Conservation (phyloP, 2,329 filamentous ascomycete genomes). For the Pseudocercospora macadamiae region DNA sequence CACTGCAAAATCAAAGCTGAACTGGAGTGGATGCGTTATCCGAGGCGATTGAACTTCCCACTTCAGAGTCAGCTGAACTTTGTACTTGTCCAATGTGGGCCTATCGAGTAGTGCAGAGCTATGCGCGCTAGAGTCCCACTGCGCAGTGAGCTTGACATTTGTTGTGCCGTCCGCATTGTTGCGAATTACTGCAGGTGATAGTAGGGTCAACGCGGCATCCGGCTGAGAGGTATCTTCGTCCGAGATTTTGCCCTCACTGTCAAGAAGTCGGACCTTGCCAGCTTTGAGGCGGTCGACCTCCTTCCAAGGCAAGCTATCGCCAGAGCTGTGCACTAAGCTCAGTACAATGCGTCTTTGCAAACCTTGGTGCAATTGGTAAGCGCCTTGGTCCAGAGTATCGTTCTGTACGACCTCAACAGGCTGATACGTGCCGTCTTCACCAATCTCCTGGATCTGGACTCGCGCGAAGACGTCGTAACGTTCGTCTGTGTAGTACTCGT, state of each 20-base stretch:
- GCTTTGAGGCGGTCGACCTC: slow-evolving; percentile 77
- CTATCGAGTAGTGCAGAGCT: slow-evolving; percentile 91
- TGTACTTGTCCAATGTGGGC: slow-evolving; percentile 88
- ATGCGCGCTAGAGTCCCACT: slow-evolving; percentile 96
- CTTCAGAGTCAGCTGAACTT: slow-evolving; percentile 80
- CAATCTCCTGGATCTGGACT: slow-evolving; percentile 86
- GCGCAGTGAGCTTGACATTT: slow-evolving; percentile 81
- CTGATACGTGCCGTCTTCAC: slow-evolving; percentile 86
- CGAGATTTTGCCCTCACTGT: slow-evolving; percentile 81
- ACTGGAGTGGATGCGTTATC: slow-evolving; percentile 84
- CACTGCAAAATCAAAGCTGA: slow-evolving; percentile 76
- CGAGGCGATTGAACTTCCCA: slow-evolving; percentile 87
- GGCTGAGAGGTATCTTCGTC: slow-evolving; percentile 69
- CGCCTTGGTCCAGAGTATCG: slow-evolving; percentile 80
- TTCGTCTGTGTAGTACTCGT: slow-evolving; percentile 90
- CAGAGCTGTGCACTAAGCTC: slow-evolving; percentile 87
- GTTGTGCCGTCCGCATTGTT: slow-evolving; percentile 89
- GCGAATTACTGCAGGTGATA: slow-evolving; percentile 76
- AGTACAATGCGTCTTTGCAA: slow-evolving; percentile 86
- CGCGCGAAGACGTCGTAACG: slow-evolving; percentile 89
- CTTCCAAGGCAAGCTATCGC: slow-evolving; percentile 83
- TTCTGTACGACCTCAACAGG: slow-evolving; percentile 91
- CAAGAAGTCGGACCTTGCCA: slow-evolving; percentile 79
- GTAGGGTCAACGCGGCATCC: slow-evolving; percentile 75
- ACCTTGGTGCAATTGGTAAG: slow-evolving; percentile 94